phyloP scores from a whole-genome alignment of 306 rosid genomes.

The Vigna hirtella region DNA sequence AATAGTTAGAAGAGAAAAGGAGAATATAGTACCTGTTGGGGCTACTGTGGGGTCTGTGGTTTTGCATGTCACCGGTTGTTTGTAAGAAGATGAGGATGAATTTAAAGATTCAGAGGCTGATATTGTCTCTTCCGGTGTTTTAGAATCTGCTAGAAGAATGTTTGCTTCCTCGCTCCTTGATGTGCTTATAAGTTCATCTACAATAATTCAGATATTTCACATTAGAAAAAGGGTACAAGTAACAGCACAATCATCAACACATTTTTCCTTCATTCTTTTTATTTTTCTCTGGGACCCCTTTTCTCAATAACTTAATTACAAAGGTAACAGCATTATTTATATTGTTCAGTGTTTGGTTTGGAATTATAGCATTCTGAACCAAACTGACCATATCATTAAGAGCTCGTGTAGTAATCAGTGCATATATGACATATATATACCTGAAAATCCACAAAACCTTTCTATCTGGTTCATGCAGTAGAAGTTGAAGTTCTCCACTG shows the following conservation, averaged over 20 bases:
- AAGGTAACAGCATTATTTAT: background rate
- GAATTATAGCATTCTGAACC: background rate
- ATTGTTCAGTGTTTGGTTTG: constrained; percentile 20
- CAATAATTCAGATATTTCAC: background rate
- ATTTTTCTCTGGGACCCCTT: constrained; percentile 41
- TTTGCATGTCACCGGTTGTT: constrained; percentile 50
- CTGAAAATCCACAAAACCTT: constrained; percentile 52
- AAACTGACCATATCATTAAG: constrained; percentile 6
- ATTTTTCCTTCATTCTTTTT: constrained; percentile 22
- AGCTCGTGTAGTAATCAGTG: constrained; percentile 12
- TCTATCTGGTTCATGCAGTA: constrained; percentile 64
- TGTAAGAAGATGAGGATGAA: constrained; percentile 75
- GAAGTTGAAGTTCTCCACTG: constrained; percentile 61
- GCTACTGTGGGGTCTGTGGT: constrained; percentile 41
- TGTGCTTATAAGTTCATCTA: constrained; percentile 58
- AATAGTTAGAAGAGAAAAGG: constrained; percentile 1
- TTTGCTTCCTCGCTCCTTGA: constrained; percentile 56
- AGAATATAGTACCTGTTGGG: constrained; percentile 50
- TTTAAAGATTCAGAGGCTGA: constrained; percentile 66
- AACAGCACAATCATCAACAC: constrained; percentile 32
- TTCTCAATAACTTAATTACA: constrained; percentile 30
- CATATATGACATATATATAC: constrained; percentile 33
- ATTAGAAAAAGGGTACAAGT: constrained; percentile 7
- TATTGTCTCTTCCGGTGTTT: constrained; percentile 57
- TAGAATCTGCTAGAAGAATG: constrained; percentile 44